phyloP scores from a whole-genome alignment of 768 basidiomycete species.

The Tulasnella sp. region DNA sequence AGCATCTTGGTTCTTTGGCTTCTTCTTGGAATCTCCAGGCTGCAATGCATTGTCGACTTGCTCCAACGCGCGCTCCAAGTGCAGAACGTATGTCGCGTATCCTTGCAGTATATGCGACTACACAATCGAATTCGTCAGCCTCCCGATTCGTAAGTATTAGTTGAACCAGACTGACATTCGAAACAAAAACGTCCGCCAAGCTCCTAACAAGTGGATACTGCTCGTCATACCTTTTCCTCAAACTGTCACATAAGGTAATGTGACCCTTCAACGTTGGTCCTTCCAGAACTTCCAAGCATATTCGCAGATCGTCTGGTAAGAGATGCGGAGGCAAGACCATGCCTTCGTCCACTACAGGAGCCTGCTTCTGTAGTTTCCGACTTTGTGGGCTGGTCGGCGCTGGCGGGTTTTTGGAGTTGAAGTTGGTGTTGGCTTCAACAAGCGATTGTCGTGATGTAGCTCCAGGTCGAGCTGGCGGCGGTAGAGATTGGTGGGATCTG shows the following conservation, averaged over 20 bases:
- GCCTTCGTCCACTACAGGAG: slow-evolving; percentile 24
- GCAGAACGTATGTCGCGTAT: slow-evolving; percentile 90
- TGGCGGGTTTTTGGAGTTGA: too few species aligned
- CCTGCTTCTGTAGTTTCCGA: slow-evolving; percentile 12
- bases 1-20: slow-evolving; percentile 71
- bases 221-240: slow-evolving; percentile 87
- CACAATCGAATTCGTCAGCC: slow-evolving; percentile 12
- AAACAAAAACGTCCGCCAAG: slow-evolving; percentile 91
- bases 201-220: slow-evolving; percentile 90
- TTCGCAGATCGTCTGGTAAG: slow-evolving; percentile 76
- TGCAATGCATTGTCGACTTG: slow-evolving; percentile 75
- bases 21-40: slow-evolving; percentile 50
- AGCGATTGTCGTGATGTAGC: slow-evolving; percentile 26
- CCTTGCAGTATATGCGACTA: slow-evolving; percentile 90
- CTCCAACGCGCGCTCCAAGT: slow-evolving; percentile 80
- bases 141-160: slow-evolving; percentile 4
- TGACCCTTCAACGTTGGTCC: slow-evolving; percentile 85
- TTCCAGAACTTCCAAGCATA: slow-evolving; percentile 79
- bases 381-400: too few species aligned
- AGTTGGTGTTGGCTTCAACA: too few species aligned
- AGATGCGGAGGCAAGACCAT: slow-evolving; percentile 57
- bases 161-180: slow-evolving; percentile 52
- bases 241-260: slow-evolving; percentile 66
- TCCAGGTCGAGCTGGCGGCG: slow-evolving; percentile 49
- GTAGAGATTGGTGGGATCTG: slow-evolving; percentile 68